Evolutionary conservation across 1,284 basidiomycete species (phyloP).

Genomic region (Cutaneotrichosporon cavernicola): DNA sequence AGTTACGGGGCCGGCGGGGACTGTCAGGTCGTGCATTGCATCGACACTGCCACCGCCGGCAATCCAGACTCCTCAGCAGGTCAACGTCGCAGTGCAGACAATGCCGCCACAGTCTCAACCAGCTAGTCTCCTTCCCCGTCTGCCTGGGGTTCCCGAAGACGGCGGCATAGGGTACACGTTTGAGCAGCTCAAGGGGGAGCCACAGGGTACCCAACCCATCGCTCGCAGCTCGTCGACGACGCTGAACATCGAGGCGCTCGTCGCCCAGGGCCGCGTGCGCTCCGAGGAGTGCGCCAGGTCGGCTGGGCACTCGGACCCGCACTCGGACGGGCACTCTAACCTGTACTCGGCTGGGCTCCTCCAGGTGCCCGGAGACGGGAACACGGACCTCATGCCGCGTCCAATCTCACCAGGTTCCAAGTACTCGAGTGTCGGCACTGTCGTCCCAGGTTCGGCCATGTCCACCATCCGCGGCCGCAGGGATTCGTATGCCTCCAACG

Average conservation of each 20-base stretch:
- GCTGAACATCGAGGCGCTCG: constrained; percentile 42
- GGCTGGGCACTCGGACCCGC: background rate
- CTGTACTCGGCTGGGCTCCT: constrained; percentile 5
- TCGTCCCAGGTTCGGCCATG: background rate
- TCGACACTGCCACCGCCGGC: background rate
- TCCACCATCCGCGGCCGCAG: constrained; percentile 8
- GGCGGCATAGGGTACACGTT: constrained; percentile 10
- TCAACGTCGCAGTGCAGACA: background rate
- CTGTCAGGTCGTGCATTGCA: background rate
- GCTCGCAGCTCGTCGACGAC: constrained; percentile 41
- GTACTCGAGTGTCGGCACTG: constrained; percentile 16
- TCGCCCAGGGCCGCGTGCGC: constrained; percentile 14
- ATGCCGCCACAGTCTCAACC: background rate
- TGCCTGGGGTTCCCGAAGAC: background rate
- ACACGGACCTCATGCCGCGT: constrained; percentile 21
- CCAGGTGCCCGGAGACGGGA: constrained; percentile 12
- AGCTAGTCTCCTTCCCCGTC: background rate
- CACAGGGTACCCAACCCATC: constrained; percentile 16
- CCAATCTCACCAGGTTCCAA: constrained; percentile 14
- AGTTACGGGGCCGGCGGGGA: background rate
- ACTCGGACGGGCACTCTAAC: constrained; percentile 10
- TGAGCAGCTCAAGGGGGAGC: constrained; percentile 12
- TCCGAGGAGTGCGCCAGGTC: constrained; percentile 20
- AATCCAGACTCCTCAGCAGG: background rate
- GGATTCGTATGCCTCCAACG: constrained; percentile 18